Evolutionary conservation across 73 alveolate species (phyloP).

Genomic region (Paramecium primaurelia): DNA sequence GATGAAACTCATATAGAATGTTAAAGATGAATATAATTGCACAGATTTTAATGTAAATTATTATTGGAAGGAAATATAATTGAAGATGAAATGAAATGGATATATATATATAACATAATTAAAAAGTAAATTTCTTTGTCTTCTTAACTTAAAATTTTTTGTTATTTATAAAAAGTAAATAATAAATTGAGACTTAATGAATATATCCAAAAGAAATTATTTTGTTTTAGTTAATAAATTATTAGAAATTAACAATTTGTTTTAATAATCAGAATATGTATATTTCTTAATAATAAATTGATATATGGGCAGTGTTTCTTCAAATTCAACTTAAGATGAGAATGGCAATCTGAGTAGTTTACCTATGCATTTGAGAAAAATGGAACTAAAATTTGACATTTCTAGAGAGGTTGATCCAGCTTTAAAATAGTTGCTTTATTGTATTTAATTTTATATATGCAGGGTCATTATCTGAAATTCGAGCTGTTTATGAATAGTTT

Average conservation of each 20-base stretch:
- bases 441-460: neutral
- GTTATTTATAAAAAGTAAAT: neutral
- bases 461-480: slow-evolving; percentile 52
- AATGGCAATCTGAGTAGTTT: slow-evolving; percentile 12
- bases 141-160: neutral
- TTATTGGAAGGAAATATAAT: neutral
- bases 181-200: no score
- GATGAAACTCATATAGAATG: no score
- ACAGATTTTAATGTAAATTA: no score
- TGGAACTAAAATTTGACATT: slow-evolving; percentile 51
- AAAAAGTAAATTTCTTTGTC: neutral
- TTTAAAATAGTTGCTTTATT: slow-evolving; percentile 39
- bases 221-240: neutral
- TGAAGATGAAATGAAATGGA: neutral
- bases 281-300: neutral
- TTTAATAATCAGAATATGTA: neutral
- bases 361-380: slow-evolving; percentile 43
- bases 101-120: neutral
- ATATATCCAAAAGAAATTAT: neutral
- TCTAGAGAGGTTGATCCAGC: slow-evolving; percentile 52
- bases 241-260: neutral
- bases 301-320: slow-evolving; percentile 58
- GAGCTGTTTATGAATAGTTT: slow-evolving; percentile 56
- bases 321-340: slow-evolving; percentile 31
- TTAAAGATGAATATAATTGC: no score